Evolutionary conservation across 1,284 basidiomycete genomes (phyloP), one percentile per base, ranked within the genome.

Genomic region (Schizophyllum commune): DNA sequence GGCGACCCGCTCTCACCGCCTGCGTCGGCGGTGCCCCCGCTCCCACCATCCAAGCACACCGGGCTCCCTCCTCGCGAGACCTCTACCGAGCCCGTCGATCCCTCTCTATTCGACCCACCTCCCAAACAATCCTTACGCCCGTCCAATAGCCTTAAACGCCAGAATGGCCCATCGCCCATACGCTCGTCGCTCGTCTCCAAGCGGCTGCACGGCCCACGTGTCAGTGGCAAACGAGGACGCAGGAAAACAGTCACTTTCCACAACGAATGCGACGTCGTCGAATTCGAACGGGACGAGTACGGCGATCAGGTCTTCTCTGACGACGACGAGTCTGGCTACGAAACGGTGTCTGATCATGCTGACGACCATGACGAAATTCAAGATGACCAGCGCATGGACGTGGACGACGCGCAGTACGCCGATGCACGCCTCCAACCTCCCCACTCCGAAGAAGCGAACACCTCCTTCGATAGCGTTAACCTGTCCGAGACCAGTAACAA

Each of bases 211-310:
- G 95, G 94, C 1, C 94, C 94, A 4, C 85, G 92, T 32, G 72
- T 81, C 2, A 82, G 79, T 32, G 72, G 77, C 63, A 83, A 72
- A 69, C 80, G 80, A 61, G 82, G 80, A 68, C 80, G 80, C 51
- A 76, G 85, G 64, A 91, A 94, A 74, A 95, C 88, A 0, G 95
- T 97, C 56, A 93, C 88, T 0, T 97, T 94, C 67, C 84, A 92
- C 72, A 86, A 91, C 66, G 81, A 86, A 7, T 92, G 92, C 65
- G 92, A 96, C 66, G 92, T 97, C 27, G 78, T 96, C 62, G 94
- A 96, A 72, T 94, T 92, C 70, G 88, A 92, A 62, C 74, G 79
- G 17, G 84, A 87, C 54, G 83, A 84, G 19, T 85, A 83, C 54
- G 81, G 84, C 19, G 77, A 80, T 32, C 80, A 82, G 2, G 74